Evolutionary conservation across 208 protist species (phyloP), one percentile per base, ranked within the genome.

Genomic region (Acanthamoeba polyphaga): DNA sequence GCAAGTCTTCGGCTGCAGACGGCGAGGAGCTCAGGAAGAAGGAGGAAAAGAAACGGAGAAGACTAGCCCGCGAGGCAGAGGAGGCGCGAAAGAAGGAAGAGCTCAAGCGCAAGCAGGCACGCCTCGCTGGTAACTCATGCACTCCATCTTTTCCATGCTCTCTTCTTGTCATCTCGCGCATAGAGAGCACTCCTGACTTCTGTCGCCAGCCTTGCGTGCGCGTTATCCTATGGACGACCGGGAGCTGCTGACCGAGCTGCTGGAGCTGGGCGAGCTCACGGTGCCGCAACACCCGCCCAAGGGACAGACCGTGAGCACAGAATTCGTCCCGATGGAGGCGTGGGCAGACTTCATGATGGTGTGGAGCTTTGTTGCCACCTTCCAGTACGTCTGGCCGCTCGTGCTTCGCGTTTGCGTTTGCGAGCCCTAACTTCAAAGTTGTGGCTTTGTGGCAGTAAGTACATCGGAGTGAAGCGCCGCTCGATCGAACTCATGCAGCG

Each of bases 261-360:
- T 72, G 9, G 66, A n/a, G 7, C 66, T 72, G 24, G 66, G 66
- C 6, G 66, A 17, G 19, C 66, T 72, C 10, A 12, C 24, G 24
- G 66, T n/a, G n/a, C 66, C 66, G 9, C 66, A 72, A 72, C 66
- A 72, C 29, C 22, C 66, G 24, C 66, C 66, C 9, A 34, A 72
- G 29, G 66, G 66, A n/a, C n/a, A 38, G n/a, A n/a, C 10, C n/a
- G 66, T 72, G 66, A 34, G 29, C 22, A 72, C 66, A 17, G 66
- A n/a, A 19, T 10, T 72, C 24, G 66, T 72, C 13, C 66, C 66
- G 13, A 72, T 72, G 66, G 29, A 72, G n/a, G 9, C 9, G 66
- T 72, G 66, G 66, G 66, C n/a, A 10, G 66, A 34, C 24, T 72
- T 72, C 66, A 72, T 72, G 66, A 72, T 72, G 66, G 66, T 72